These are phyloP conservation scores for Zygosaccharomyces pseudorouxii DNA, from an alignment of 805 yeast genomes.

Conservation along the genomic window DNA sequence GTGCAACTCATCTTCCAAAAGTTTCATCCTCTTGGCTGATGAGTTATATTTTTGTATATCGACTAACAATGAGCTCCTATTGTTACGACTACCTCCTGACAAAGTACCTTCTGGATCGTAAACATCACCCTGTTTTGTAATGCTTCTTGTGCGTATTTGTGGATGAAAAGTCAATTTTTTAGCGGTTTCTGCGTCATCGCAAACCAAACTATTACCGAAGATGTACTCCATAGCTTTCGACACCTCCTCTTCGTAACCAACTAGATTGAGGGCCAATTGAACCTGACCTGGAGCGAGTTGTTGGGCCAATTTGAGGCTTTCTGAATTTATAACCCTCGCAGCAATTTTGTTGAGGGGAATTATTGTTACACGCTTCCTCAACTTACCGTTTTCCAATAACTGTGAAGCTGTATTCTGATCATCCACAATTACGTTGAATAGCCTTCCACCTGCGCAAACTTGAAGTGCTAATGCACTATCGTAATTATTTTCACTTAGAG, in stretches of 20 bases:
- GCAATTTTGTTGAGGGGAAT: slow-evolving; percentile 86
- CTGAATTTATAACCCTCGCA: slow-evolving; percentile 50
- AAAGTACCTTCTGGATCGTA: slow-evolving; percentile 96
- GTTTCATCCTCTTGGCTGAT: slow-evolving; percentile 38
- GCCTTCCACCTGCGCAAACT: slow-evolving; percentile 87
- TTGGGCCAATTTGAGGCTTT: slow-evolving; percentile 61
- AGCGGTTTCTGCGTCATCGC: slow-evolving; percentile 85
- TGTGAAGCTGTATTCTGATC: slow-evolving; percentile 80
- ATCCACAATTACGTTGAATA: slow-evolving; percentile 89
- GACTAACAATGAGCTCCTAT: slow-evolving; percentile 52
- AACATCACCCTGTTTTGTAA: slow-evolving; percentile 87
- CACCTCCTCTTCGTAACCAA: slow-evolving; percentile 69
- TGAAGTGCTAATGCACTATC: slow-evolving; percentile 79
- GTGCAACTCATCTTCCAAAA: slow-evolving; percentile 42
- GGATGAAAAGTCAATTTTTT: slow-evolving; percentile 85
- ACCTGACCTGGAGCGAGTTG: slow-evolving; percentile 77
- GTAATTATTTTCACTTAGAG: slow-evolving; percentile 49
- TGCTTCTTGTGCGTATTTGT: slow-evolving; percentile 69
- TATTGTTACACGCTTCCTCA: slow-evolving; percentile 79
- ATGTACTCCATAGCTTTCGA: slow-evolving; percentile 82
- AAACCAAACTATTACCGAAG: slow-evolving; percentile 85
- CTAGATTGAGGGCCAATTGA: slow-evolving; percentile 79
- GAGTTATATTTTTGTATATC: slow-evolving; percentile 63
- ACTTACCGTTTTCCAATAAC: slow-evolving; percentile 69
- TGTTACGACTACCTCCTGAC: slow-evolving; percentile 86